Evolutionary conservation across 768 basidiomycete genomes (phyloP).

Genomic region (Clathrus columnatus): DNA sequence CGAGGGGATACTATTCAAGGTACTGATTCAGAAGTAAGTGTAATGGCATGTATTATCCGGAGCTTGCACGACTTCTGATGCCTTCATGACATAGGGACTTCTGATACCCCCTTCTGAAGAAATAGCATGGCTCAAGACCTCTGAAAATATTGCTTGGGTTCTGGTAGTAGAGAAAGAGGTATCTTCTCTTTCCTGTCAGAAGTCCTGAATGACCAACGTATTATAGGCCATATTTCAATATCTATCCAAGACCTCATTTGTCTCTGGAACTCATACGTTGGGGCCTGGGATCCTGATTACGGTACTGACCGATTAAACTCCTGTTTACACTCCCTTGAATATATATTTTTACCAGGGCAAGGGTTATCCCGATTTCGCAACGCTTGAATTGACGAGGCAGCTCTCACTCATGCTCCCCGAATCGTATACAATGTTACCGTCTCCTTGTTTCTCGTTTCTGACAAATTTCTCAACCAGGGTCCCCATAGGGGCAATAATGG

Average conservation of each 20-base stretch:
- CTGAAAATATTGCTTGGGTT: conserved; percentile 60
- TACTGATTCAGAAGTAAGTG: conserved; percentile 51
- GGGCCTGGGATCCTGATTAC: conserved; percentile 74
- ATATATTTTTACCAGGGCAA: conserved; percentile 59
- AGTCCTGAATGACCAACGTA: not conserved
- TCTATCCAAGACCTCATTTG: conserved; percentile 51
- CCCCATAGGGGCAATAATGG: conserved; percentile 73
- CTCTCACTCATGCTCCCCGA: conserved; percentile 58
- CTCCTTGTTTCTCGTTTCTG: not conserved
- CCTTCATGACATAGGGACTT: conserved; percentile 39
- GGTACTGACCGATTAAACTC: conserved; percentile 28
- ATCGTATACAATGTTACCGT: conserved; percentile 31
- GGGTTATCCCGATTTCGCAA: conserved; percentile 92
- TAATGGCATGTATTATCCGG: not conserved
- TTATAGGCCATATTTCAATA: conserved; percentile 89
- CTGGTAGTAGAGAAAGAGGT: conserved; percentile 94
- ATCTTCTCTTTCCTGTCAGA: not conserved
- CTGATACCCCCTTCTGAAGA: conserved; percentile 74
- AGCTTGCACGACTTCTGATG: conserved; percentile 1
- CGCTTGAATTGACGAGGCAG: conserved; percentile 71
- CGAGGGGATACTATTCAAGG: conserved; percentile 43
- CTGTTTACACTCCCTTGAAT: not conserved
- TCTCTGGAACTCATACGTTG: conserved; percentile 38
- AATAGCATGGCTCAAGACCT: conserved; percentile 51
- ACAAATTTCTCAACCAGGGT: conserved; percentile 38